phyloP scores from a whole-genome alignment of 169 alveolate genomes.

The Cardiosporidium cionae region DNA sequence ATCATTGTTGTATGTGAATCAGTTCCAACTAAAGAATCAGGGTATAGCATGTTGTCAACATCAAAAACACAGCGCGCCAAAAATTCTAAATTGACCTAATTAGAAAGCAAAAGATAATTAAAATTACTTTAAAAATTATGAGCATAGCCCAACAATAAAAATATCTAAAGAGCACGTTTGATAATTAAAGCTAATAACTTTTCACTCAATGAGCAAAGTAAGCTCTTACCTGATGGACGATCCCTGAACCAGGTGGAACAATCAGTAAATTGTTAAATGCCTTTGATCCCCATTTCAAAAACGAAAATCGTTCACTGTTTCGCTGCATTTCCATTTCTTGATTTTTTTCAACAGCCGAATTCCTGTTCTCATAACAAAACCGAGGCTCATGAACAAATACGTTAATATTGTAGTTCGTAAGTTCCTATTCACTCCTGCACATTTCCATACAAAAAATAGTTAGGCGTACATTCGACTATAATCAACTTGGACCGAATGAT shows the following conservation, averaged over 20 bases:
- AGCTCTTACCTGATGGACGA: slow-evolving; percentile 89
- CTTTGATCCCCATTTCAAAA: slow-evolving; percentile 92
- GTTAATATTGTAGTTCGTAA: too few relatives aligned
- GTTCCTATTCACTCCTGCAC: too few relatives aligned
- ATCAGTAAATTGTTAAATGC: slow-evolving; percentile 85
- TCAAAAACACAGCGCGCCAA: slow-evolving; percentile 67
- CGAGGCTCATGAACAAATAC: slow-evolving; percentile 89
- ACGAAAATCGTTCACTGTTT: slow-evolving; percentile 85
- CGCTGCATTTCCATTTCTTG: slow-evolving; percentile 81
- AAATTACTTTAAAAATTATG: too few relatives aligned
- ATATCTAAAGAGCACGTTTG: too few relatives aligned
- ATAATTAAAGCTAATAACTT: too few relatives aligned
- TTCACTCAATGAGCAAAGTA: too few relatives aligned
- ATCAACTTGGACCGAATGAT: too few relatives aligned
- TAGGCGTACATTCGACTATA: too few relatives aligned
- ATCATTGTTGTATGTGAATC: too few relatives aligned
- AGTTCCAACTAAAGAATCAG: slow-evolving; percentile 82
- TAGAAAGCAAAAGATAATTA: too few relatives aligned
- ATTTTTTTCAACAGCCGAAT: slow-evolving; percentile 59
- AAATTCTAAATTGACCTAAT: slow-evolving; percentile 81
- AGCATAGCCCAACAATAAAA: too few relatives aligned
- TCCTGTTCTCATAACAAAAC: slow-evolving; percentile 70
- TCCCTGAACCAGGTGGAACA: slow-evolving; percentile 95
- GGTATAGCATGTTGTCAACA: slow-evolving; percentile 66
- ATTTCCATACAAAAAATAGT: too few relatives aligned